These are phyloP conservation scores for Linnemannia zychae DNA, from an alignment of 192 early-diverging fungal genomes.

Conservation along the genomic window DNA sequence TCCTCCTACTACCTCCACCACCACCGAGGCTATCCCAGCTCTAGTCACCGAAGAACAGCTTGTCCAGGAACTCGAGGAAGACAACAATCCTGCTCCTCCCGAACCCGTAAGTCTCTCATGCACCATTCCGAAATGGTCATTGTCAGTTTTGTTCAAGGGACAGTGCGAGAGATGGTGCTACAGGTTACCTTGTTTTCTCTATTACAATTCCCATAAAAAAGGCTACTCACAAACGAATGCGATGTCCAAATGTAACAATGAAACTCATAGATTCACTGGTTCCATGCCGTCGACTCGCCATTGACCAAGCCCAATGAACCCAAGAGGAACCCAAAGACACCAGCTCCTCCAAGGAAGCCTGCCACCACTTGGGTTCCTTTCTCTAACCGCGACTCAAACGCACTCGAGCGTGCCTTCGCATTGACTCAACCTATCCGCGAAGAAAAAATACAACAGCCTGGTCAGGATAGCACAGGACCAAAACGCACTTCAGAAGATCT, in stretches of 20 bases:
- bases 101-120: constrained; percentile 24
- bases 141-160: neutral
- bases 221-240: neutral
- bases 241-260: neutral
- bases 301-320: constrained; percentile 44
- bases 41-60: neutral
- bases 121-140: neutral
- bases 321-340: constrained; percentile 34
- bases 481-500: constrained; percentile 1
- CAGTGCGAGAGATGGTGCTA: neutral
- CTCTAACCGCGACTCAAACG: constrained; percentile 68
- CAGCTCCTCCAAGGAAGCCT: constrained; percentile 54
- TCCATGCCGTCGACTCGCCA: constrained; percentile 65
- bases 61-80: constrained; percentile 11
- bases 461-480: neutral
- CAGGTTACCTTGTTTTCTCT: neutral
- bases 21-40: neutral
- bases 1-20: neutral
- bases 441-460: neutral
- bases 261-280: constrained; percentile 55
- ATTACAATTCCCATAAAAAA: neutral
- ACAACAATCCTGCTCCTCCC: constrained; percentile 10
- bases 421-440: constrained; percentile 29
- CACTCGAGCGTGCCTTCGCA: constrained; percentile 67
- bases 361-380: constrained; percentile 67